Base-by-base conservation (phyloP, 257 asterid genomes). In the Orobanche coerulescens region DNA sequence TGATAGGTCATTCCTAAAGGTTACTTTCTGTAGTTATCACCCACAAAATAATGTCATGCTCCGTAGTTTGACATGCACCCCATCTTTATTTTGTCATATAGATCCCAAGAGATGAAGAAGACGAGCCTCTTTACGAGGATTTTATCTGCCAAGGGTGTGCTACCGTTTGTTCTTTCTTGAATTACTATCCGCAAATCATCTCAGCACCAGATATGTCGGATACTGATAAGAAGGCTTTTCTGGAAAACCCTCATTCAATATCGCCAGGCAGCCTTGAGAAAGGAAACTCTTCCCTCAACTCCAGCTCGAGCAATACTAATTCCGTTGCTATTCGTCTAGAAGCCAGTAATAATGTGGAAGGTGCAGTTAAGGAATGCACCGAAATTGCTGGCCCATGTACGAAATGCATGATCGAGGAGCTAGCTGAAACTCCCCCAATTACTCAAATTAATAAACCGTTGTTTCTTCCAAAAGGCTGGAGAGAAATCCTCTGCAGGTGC, bases 31-130 rank as follows among this genome's bases (percentile, higher is more conserved):
- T n/a, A n/a, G n/a, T n/a, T n/a, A n/a, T n/a, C n/a, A n/a, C n/a
- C n/a, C n/a, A n/a, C n/a, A n/a, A n/a, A n/a, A n/a, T n/a, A n/a
- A n/a, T n/a, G n/a, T n/a, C n/a, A n/a, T n/a, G n/a, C n/a, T n/a
- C n/a, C n/a, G n/a, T n/a, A n/a, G n/a, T n/a, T n/a, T n/a, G n/a
- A n/a, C n/a, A n/a, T n/a, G n/a, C n/a, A n/a, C n/a, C n/a, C n/a
- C 13, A 47, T 47, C 5, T 18, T 18, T 19, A 47, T 10, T 16
- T 65, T 25, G 4, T 18, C 40, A 5, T 53, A 48, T 75, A 88
- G 96, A 66, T 88, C 68, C 95, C 98, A 31, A 81, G 87, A 74
- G 96, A 88, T 36, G 95, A 86, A 64, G 95, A 86, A 36, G 96
- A 93, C 58, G 96, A 78, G 73, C 96, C 95, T 70, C 78, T 79